A percentile compares a stretch with the other conserved stretches of the same genome.
phyloP scores from a whole-genome alignment of 2,329 filamentous ascomycete species.

The Trichoderma breve region DNA sequence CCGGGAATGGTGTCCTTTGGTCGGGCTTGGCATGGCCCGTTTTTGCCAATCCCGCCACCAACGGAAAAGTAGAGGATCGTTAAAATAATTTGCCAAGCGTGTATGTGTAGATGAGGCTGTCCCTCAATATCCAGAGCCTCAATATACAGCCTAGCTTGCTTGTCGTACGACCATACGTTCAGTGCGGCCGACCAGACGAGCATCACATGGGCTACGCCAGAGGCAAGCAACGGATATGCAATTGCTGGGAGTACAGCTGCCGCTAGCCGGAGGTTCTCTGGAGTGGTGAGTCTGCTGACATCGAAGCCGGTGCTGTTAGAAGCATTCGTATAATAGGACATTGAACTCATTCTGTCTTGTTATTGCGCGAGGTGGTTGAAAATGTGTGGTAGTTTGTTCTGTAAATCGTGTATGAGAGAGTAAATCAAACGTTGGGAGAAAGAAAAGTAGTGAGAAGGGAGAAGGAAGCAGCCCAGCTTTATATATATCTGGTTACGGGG shows the following conservation, averaged over 20 bases:
- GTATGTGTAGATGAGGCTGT: neutral
- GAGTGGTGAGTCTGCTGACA: neutral
- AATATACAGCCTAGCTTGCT: neutral
- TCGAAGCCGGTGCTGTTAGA: neutral
- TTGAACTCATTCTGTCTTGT: neutral
- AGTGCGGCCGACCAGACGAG: neutral
- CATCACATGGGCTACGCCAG: accelerated
- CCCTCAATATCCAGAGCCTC: neutral
- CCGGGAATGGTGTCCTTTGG: neutral
- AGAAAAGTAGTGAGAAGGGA: neutral
- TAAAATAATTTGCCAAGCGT: neutral
- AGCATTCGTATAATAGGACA: neutral
- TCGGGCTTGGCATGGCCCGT: too few relatives aligned
- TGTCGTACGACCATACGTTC: neutral
- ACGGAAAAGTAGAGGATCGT: neutral
- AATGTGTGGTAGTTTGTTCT: neutral
- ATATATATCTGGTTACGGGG: neutral
- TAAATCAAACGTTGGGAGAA: neutral
- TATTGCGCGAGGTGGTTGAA: neutral
- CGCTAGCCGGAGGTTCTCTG: neutral
- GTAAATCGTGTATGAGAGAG: neutral
- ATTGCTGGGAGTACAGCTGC: neutral
- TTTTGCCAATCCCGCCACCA: neutral
- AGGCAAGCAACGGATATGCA: neutral
- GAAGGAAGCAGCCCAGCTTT: neutral